Evolutionary conservation across 345 rosid genomes (phyloP).

Genomic region (Euphorbia pulcherrima): DNA sequence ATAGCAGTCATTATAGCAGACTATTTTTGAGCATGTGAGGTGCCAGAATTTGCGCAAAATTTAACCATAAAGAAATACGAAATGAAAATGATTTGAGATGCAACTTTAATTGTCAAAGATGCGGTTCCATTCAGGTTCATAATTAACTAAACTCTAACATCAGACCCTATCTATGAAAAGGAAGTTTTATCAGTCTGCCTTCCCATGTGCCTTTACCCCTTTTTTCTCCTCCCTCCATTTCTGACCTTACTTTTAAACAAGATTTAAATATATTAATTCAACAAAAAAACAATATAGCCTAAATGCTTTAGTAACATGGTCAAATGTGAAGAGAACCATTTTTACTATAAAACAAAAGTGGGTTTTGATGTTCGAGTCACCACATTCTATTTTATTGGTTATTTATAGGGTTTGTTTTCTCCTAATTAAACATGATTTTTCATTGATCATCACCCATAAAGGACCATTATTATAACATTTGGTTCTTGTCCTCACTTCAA

Average conservation of each 20-base stretch:
- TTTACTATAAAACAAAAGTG: not conserved
- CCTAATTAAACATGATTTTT: too few species aligned
- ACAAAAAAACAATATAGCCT: not conserved
- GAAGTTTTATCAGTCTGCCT: conserved; percentile 7
- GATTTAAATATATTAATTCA: too few species aligned
- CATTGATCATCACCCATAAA: not conserved
- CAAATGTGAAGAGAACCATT: conserved; percentile 16
- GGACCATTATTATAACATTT: not conserved
- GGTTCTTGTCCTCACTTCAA: conserved; percentile 15
- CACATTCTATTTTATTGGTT: too few species aligned
- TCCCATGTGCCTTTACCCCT: conserved; percentile 26
- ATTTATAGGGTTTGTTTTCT: too few species aligned
- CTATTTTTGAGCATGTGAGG: conserved; percentile 1
- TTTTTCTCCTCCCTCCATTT: conserved; percentile 7
- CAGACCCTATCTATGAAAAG: not conserved
- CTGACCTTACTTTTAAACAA: conserved; percentile 2
- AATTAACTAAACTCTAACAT: not conserved
- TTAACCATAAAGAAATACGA: not conserved
- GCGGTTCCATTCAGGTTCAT: conserved; percentile 7
- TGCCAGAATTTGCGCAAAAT: not conserved
- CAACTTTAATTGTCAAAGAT: conserved; percentile 23
- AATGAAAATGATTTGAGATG: not conserved
- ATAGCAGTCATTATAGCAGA: not conserved
- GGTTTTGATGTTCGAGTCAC: not conserved
- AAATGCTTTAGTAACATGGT: not conserved